Conservation (phyloP, 805 yeast genomes). For the Kockiozyma suomiensis region DNA sequence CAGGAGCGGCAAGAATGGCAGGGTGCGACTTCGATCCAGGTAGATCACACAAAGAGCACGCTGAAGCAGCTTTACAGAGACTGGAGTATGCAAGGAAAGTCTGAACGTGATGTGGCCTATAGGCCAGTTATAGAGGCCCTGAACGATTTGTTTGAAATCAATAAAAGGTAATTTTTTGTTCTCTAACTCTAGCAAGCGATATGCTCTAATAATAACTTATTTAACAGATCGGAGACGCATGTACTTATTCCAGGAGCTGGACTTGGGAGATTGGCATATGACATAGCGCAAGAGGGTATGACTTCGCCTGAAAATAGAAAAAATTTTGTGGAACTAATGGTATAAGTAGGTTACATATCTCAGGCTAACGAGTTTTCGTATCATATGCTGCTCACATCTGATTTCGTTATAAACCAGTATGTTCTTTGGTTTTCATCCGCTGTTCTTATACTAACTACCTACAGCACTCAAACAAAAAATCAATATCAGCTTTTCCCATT, state of each 20-base stretch:
- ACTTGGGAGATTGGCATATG: slow-evolving; percentile 74
- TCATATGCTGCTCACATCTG: slow-evolving; percentile 65
- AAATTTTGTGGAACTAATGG: background rate
- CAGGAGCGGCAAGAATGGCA: slow-evolving; percentile 30
- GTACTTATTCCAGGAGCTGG: slow-evolving; percentile 89
- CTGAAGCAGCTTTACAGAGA: slow-evolving; percentile 78
- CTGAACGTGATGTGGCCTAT: slow-evolving; percentile 57
- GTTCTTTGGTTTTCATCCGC: slow-evolving; percentile 47
- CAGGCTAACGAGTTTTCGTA: slow-evolving; percentile 78
- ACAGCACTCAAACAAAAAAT: slow-evolving; percentile 10
- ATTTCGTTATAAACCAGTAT: slow-evolving; percentile 38
- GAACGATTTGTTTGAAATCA: slow-evolving; percentile 39
- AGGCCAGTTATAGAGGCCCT: slow-evolving; percentile 55
- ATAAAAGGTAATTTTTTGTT: background rate
- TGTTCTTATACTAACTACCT: slow-evolving; percentile 49
- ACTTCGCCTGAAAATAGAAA: too few species aligned
- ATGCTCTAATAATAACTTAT: background rate
- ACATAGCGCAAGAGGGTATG: slow-evolving; percentile 38
- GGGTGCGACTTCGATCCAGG: slow-evolving; percentile 18
- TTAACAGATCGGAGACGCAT: slow-evolving; percentile 36
- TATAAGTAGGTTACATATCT: slow-evolving; percentile 49
- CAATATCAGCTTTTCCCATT: slow-evolving; percentile 42
- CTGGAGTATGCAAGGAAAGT: slow-evolving; percentile 59
- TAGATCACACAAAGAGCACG: slow-evolving; percentile 24
- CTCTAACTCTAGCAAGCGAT: background rate